Evolutionary conservation across 371 early-diverging fungal species (phyloP), one percentile per base, ranked within the genome.

Genomic region (Zopfochytrium polystomum): DNA sequence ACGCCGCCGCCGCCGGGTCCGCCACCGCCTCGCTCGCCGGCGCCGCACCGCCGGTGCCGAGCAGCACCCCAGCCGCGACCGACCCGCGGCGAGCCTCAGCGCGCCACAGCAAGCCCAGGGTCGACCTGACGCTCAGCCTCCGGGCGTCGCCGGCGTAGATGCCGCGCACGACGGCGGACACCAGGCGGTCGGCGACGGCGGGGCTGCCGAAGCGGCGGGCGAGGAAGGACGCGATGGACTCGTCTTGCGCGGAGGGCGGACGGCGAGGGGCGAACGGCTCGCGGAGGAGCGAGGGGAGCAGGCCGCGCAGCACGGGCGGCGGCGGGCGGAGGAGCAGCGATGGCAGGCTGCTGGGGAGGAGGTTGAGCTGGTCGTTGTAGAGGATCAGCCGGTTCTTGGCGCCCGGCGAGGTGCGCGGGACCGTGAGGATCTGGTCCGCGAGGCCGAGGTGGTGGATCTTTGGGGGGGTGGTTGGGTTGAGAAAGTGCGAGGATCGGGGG

Each of bases 141-240:
- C 78, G 83, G 1, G 80, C 76, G 68, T 96, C 90, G 0, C 93
- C 94, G 0, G 95, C 95, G 75, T 93, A 96, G 45, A 96, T 90
- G 0, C 97, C 97, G 63, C 92, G 94, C 32, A 92, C 81, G 35
- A 93, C 72, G 1, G 94, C 92, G 25, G 93, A 90, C 26, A 93
- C 82, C 55, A 96, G 54, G 46, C 78, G 78, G 55, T 89, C 82
- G 44, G 88, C 85, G 2, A 91, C 67, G n/a, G n/a, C n/a, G 0
- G 63, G 65, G 18, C 61, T 55, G n/a, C 87, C 84, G 64, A 96
- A 91, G 4, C 95, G 78, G n/a, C 92, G 78, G 18, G 75, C 58
- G 2, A 90, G 74, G 70, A 95, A 90, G 27, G 64, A 66, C 70
- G 85, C 84, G 35, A 92, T 85, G n/a, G 82, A 79, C 67, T 89